Percentiles rank a stretch among this genome's conserved stretches.
phyloP scores from a whole-genome alignment of 169 alveolate genomes.

The Blepharisma undulans region DNA sequence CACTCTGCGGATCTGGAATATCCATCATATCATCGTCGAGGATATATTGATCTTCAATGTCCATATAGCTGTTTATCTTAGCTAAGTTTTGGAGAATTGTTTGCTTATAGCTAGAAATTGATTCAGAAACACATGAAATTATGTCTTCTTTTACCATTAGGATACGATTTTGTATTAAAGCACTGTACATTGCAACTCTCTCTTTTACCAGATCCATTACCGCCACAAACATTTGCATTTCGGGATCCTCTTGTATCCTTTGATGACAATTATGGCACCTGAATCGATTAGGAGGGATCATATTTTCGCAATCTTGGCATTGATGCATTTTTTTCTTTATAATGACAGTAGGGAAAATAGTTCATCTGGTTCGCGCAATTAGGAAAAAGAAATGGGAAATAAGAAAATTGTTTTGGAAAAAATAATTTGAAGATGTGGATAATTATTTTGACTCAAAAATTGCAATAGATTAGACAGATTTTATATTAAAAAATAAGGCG shows the following conservation, averaged over 20 bases:
- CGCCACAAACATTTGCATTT: not conserved
- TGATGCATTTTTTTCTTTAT: not conserved
- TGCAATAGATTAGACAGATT: too few species aligned
- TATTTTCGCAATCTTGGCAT: not conserved
- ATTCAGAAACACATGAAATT: not conserved
- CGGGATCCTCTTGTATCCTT: not conserved
- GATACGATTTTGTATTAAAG: constrained; percentile 11
- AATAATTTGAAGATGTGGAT: too few species aligned
- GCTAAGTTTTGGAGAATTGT: not conserved
- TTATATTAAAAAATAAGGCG: too few species aligned
- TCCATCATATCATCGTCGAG: not conserved
- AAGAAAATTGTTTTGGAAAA: not conserved
- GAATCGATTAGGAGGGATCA: not conserved
- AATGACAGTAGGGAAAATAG: not conserved
- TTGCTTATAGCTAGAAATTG: not conserved
- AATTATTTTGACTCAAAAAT: too few species aligned
- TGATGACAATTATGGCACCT: not conserved
- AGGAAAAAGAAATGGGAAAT: not conserved
- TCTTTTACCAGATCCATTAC: constrained; percentile 18
- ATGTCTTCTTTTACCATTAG: constrained; percentile 32
- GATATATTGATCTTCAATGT: not conserved
- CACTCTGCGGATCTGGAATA: not conserved
- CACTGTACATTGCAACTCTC: not conserved
- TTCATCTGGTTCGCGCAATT: not conserved
- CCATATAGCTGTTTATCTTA: not conserved